Evolutionary conservation across 495 filamentous ascomycete species (phyloP), one percentile per base, ranked within the genome.

Genomic region (Neohortaea acidophila): DNA sequence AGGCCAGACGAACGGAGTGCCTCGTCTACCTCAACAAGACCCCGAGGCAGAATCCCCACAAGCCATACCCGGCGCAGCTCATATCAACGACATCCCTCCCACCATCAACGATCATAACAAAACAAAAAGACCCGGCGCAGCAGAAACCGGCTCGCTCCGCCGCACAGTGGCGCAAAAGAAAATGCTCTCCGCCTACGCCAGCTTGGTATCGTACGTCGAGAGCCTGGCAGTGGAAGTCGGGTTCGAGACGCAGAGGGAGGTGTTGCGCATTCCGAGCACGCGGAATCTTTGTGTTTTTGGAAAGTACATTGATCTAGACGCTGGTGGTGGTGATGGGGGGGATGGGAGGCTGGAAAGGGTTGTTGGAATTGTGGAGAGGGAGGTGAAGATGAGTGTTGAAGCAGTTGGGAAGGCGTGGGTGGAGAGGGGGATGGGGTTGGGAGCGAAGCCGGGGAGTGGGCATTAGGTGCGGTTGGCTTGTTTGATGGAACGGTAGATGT

Each of bases 191-290:
- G 73, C 76, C 20, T 91, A 87, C 57, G 76, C 81, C 2, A 73
- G 73, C 0, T 64, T 94, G 2, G 77, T 79, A 9, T 67, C 65
- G 12, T 91, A 84, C 63, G 71, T 79, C 2, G 62, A 69, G 21
- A 51, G 59, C 23, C 64, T 97, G 21, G 73, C 81, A 0, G 53
- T 51, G 12, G 73, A 81, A 19, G 64, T 81, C 37, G 85, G 83
- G 0, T 94, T 74, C 65, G 65, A 67, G 2, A 67, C 81, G 4
- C 83, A 94, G 53, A 77, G 66, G 40, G 84, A 87, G 38, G 69
- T 81, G 60, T 52, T 97, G 33, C 64, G 83, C 26, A 91, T 94
- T 38, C 86, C 87, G 8, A 89, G 83, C 55, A 93, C 87, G 27
- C 65, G 91, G 43, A 94, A 96, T 58, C 67, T 75, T 15, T 83